A percentile compares a stretch with the other conserved stretches of the same genome.
phyloP scores from a whole-genome alignment of 176 grass and related monocot genomes.

The Hsuehochloa calcarea region DNA sequence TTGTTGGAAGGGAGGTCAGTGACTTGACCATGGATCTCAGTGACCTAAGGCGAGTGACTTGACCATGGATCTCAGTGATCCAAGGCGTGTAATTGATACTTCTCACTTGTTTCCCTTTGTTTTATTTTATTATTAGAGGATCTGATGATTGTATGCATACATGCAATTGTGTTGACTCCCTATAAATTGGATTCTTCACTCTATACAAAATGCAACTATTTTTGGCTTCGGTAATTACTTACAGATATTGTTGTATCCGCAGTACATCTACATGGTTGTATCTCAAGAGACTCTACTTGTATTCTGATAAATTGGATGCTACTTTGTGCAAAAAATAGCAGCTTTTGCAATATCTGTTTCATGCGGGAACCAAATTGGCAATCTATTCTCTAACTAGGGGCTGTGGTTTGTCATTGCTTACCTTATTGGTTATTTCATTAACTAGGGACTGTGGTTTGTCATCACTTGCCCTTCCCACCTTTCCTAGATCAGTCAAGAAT shows the following conservation, averaged over 20 bases:
- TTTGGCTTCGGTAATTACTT: neutral
- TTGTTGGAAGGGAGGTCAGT: constrained; percentile 22
- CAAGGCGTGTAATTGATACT: constrained; percentile 46
- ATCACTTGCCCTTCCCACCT: neutral
- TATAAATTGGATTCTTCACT: neutral
- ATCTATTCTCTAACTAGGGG: neutral
- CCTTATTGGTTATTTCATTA: neutral
- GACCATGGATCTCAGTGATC: constrained; percentile 56
- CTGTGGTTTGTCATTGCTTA: neutral
- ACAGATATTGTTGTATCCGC: neutral
- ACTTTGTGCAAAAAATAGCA: neutral
- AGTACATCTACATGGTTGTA: neutral
- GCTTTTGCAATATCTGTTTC: neutral
- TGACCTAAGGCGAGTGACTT: constrained; percentile 70
- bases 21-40: constrained; percentile 57
- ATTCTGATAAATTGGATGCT: neutral
- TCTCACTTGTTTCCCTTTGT: neutral
- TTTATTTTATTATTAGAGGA: neutral
- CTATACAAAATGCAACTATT: neutral
- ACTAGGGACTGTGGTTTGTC: neutral
- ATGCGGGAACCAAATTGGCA: neutral
- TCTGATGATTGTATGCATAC: neutral
- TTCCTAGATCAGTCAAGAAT: constrained; percentile 54
- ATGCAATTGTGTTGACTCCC: neutral
- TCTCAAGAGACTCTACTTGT: neutral